Conservation (phyloP, 768 basidiomycete species). For the Suillus subalutaceus region DNA sequence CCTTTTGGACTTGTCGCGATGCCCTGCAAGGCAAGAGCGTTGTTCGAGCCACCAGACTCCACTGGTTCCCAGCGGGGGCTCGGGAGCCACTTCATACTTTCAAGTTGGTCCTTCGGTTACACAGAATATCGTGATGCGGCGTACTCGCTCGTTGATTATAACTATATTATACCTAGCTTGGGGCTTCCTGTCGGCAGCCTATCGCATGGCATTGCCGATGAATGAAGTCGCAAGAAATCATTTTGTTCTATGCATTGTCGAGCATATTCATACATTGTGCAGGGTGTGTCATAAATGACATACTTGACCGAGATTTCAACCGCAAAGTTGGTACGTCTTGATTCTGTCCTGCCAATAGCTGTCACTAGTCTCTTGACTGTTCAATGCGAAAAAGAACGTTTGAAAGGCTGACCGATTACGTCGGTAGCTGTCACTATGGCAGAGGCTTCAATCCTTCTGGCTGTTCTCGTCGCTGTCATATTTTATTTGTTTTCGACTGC, state of each 20-base stretch:
- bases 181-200: not conserved
- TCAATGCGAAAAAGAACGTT: not conserved
- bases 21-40: not conserved
- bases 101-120: not conserved
- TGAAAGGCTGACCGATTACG: not conserved
- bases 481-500: too few relatives aligned
- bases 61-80: not conserved
- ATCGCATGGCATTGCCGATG: not conserved
- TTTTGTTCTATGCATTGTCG: not conserved
- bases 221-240: not conserved
- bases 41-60: not conserved
- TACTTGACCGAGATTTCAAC: conserved; percentile 1
- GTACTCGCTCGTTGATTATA: not conserved
- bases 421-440: not conserved
- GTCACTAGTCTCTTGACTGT: not conserved
- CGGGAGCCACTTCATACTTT: not conserved
- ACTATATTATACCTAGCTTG: not conserved
- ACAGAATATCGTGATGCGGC: not conserved
- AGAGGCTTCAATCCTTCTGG: not conserved
- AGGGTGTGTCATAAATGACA: not conserved
- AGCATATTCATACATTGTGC: not conserved
- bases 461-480: not conserved
- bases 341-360: not conserved
- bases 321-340: not conserved
- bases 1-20: not conserved